Percentiles rank a stretch among this genome's conserved stretches.
Evolutionary conservation across 257 asterid genomes (phyloP).

Genomic region (Penstemon davidsonii): DNA sequence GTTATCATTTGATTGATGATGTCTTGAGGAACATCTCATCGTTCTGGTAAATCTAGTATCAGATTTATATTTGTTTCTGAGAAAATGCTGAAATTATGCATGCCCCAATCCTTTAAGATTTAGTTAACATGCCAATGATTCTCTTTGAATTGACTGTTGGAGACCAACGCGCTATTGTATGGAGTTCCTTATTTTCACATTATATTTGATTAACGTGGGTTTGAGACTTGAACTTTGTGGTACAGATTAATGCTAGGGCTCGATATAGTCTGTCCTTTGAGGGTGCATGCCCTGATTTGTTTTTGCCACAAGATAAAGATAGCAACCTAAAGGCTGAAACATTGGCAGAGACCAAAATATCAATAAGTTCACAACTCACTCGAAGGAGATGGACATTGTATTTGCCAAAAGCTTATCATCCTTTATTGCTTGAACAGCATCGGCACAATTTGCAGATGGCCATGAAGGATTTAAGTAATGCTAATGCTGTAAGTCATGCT

Average conservation of each 20-base stretch:
- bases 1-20: conserved; percentile 18
- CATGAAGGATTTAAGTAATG: conserved; percentile 69
- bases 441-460: conserved; percentile 66
- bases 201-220: conserved; percentile 10
- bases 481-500: conserved; percentile 67
- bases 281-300: conserved; percentile 82
- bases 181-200: conserved; percentile 19
- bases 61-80: conserved; percentile 10
- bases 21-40: conserved; percentile 18
- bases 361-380: conserved; percentile 40
- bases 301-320: conserved; percentile 56
- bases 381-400: conserved; percentile 72
- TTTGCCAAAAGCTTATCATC: conserved; percentile 84
- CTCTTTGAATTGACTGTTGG: conserved; percentile 10
- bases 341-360: conserved; percentile 35
- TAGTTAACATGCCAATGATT: conserved; percentile 9
- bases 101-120: conserved; percentile 3
- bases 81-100: conserved; percentile 4
- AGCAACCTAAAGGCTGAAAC: conserved; percentile 37
- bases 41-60: conserved; percentile 25
- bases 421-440: conserved; percentile 76
- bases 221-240: conserved; percentile 24
- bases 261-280: conserved; percentile 76
- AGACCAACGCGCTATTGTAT: conserved; percentile 12
- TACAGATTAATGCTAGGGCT: conserved; percentile 93